Base-by-base conservation (phyloP, 73 alveolate species). In the Tetrahymena elliotti region DNA sequence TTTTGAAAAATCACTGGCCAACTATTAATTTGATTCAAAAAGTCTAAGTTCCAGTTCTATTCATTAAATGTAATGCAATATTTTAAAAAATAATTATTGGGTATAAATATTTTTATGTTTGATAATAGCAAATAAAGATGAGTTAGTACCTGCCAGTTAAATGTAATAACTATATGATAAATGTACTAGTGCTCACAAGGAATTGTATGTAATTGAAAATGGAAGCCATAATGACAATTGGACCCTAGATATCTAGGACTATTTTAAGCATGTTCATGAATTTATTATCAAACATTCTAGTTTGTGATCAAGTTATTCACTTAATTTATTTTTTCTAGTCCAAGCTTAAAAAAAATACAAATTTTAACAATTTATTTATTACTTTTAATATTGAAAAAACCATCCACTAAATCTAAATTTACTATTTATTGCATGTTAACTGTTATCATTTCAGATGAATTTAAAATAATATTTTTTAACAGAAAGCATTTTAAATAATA, bases 111-210 rank as follows among this genome's bases (percentile, higher is more conserved):
- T 27, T 68, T n/a, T 68, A 6, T 18, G 6, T n/a, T 3, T 53
- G 20, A 53, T 6, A 33, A 27, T 16, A 94, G 96, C 96, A 15
- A 84, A 83, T 27, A n/a, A 38, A 94, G 96, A 94, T 94, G 94
- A 94, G 41, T 33, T 94, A 15, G 88, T 94, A 18, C 96, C 96
- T 35, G 53, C 37, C 4, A 22, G 83, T 15, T 83, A 83, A 94
- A 94, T 94, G 96, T 11, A 68, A 68, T 6, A 68, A n/a, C 20
- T 68, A 31, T 68, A 2, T 68, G 88, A 68, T 24, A 27, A 68
- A 68, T 68, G 88, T 16, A 6, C 12, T 68, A 68, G 88, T 24
- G 7, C 34, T 4, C 16, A 68, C n/a, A 68, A 68, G n/a, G 8
- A 68, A 5, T 31, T 68, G 20, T 68, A 27, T 68, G 38, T 3